Conservation (phyloP, 2,329 filamentous ascomycete genomes). For the Colletotrichum incanum region DNA sequence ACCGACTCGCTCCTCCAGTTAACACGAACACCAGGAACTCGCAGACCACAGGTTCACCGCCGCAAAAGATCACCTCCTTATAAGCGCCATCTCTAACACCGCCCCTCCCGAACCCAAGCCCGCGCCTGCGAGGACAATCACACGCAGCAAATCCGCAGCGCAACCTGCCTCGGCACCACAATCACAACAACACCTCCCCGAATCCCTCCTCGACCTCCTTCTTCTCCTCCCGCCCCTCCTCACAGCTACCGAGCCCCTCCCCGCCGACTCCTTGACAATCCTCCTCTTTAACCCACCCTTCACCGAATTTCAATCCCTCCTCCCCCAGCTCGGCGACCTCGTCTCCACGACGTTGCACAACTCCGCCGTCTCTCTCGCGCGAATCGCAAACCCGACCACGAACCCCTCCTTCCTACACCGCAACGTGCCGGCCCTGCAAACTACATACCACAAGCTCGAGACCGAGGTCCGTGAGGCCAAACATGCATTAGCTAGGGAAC, state of each 20-base stretch:
- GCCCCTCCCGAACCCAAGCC: conserved; percentile 50
- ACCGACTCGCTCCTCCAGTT: background rate
- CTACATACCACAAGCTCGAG: conserved; percentile 57
- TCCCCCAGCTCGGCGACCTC: conserved; percentile 64
- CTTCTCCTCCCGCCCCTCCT: conserved; percentile 68
- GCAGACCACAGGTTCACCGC: conserved; percentile 62
- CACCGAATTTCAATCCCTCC: conserved; percentile 61
- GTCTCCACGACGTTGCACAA: conserved; percentile 66
- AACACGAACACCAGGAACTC: conserved; percentile 60
- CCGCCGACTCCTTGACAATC: conserved; percentile 56
- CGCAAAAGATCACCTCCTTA: conserved; percentile 67
- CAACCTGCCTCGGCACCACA: conserved; percentile 45
- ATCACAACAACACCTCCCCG: conserved; percentile 52
- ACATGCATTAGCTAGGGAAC: conserved; percentile 54
- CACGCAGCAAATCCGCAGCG: conserved; percentile 49
- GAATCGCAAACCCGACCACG: conserved; percentile 64
- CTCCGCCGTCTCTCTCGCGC: conserved; percentile 64
- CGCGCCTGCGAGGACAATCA: conserved; percentile 46
- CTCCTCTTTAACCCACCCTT: conserved; percentile 68
- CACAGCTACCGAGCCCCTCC: conserved; percentile 53
- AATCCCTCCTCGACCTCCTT: conserved; percentile 68
- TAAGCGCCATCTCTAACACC: conserved; percentile 64
- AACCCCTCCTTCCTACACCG: conserved; percentile 74
- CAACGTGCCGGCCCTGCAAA: conserved; percentile 64
- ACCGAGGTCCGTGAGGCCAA: conserved; percentile 51